These are phyloP conservation scores for Aegilops umbellulata DNA, from an alignment of 176 grass and related monocot genomes.

Conservation along the genomic window DNA sequence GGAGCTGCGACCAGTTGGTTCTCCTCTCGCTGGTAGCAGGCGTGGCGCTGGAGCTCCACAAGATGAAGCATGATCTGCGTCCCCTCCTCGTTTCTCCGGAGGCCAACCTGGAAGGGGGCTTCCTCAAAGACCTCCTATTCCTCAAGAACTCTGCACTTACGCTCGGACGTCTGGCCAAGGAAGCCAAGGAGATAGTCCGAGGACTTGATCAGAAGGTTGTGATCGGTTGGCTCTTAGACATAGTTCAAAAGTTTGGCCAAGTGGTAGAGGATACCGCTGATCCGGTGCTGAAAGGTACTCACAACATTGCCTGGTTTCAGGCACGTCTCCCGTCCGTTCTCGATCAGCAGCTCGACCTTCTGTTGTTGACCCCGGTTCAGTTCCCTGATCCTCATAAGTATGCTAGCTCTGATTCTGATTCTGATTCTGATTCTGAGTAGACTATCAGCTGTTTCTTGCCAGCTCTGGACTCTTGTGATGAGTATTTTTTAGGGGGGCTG, in stretches of 20 bases:
- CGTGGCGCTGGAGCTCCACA: background rate
- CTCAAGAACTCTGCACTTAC: background rate
- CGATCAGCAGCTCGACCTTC: background rate
- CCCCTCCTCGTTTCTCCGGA: background rate
- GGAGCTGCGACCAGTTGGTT: background rate
- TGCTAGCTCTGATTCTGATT: no score
- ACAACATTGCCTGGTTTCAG: background rate
- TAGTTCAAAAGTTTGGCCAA: background rate
- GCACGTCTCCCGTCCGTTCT: background rate
- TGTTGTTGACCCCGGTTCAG: constrained; percentile 2
- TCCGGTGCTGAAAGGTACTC: background rate
- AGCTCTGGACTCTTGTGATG: background rate
- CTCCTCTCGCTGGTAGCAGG: background rate
- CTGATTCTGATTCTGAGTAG: background rate
- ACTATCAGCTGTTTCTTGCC: no score
- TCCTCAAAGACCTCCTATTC: background rate
- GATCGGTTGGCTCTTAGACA: background rate
- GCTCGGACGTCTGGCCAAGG: background rate
- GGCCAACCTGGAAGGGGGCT: background rate
- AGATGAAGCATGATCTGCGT: background rate
- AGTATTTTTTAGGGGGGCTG: constrained; percentile 9
- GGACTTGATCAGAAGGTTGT: background rate
- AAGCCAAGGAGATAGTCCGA: background rate
- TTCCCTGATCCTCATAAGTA: background rate
- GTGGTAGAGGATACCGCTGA: background rate